Evolutionary conservation across 257 asterid species (phyloP).

Genomic region (Penstemon davidsonii): DNA sequence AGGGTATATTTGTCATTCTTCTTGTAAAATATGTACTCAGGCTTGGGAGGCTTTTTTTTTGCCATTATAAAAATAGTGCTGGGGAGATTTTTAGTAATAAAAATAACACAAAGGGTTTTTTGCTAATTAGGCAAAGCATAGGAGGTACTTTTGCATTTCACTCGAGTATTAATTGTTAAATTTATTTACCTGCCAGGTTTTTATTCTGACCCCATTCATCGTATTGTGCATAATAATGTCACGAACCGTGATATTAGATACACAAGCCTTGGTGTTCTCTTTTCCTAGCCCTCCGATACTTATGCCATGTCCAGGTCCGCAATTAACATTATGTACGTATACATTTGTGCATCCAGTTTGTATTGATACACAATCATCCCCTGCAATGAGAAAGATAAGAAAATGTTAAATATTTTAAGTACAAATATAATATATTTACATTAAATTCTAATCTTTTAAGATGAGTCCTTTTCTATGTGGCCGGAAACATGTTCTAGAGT

Average conservation of each 20-base stretch:
- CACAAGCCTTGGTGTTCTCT: constrained; percentile 80
- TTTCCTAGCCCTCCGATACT: constrained; percentile 90
- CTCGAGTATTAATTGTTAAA: not conserved
- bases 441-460: not conserved
- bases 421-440: not conserved
- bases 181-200: constrained; percentile 82
- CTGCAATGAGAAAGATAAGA: constrained; percentile 35
- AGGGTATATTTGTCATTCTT: no score
- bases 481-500: constrained; percentile 16
- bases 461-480: constrained; percentile 24
- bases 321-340: constrained; percentile 60
- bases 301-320: constrained; percentile 97
- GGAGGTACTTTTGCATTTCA: no score
- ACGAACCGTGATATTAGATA: constrained; percentile 77
- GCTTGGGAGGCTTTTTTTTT: no score
- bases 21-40: no score
- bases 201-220: constrained; percentile 74
- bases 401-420: not conserved
- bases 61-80: no score
- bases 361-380: constrained; percentile 88
- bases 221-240: constrained; percentile 62
- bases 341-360: constrained; percentile 85
- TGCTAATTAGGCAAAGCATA: no score
- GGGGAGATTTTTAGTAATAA: no score
- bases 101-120: no score